These are phyloP conservation scores for Salix exigua DNA, from an alignment of 345 rosid genomes.

Conservation along the genomic window DNA sequence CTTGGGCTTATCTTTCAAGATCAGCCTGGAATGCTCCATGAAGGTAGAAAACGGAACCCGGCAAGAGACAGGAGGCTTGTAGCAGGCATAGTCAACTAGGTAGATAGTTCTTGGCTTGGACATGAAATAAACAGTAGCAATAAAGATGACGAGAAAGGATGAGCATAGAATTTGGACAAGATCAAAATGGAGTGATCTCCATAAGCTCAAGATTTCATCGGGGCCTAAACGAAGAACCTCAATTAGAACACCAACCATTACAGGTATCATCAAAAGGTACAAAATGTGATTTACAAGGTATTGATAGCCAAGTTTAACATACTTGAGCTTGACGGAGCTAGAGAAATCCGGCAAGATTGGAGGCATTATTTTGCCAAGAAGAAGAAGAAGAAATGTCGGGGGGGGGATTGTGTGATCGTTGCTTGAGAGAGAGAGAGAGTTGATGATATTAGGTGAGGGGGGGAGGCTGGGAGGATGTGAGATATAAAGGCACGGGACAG, in stretches of 20 bases:
- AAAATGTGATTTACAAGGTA: slow-evolving; percentile 30
- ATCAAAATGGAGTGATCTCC: slow-evolving; percentile 25
- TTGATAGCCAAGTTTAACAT: slow-evolving; percentile 27
- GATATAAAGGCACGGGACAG: slow-evolving; percentile 20
- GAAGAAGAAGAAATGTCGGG: too few relatives aligned
- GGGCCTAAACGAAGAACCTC: slow-evolving; percentile 25
- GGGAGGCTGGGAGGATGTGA: slow-evolving; percentile 1
- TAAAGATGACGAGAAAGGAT: slow-evolving; percentile 13
- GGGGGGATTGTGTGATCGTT: background rate
- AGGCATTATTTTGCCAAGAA: slow-evolving; percentile 13
- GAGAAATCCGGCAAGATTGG: slow-evolving; percentile 26
- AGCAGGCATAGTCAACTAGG: slow-evolving; percentile 57
- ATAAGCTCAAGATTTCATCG: slow-evolving; percentile 15
- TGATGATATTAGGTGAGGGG: background rate
- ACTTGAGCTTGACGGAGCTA: slow-evolving; percentile 22
- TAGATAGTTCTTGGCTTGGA: slow-evolving; percentile 35
- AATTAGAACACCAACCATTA: slow-evolving; percentile 9
- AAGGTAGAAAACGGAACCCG: slow-evolving; percentile 49
- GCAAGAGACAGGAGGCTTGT: slow-evolving; percentile 42
- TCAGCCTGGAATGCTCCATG: slow-evolving; percentile 42
- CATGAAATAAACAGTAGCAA: slow-evolving; percentile 25
- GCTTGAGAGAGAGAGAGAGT: background rate
- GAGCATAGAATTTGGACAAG: slow-evolving; percentile 19
- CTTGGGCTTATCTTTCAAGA: slow-evolving; percentile 39
- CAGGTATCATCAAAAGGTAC: slow-evolving; percentile 19